Base-by-base conservation (phyloP, 345 rosid genomes). In the Clarkia xantiana region DNA sequence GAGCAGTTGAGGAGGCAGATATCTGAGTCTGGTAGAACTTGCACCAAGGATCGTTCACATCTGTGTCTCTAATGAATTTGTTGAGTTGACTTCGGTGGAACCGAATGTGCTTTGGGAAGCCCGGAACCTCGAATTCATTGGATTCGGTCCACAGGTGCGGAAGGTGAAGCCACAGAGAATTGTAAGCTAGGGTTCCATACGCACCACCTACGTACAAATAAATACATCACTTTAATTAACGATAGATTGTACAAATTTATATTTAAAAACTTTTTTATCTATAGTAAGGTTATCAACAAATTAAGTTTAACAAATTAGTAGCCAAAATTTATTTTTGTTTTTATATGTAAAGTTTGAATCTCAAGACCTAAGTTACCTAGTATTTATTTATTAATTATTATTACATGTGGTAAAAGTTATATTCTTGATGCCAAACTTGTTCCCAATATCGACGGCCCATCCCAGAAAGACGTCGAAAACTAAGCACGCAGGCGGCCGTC, bases 141-240 rank as follows among this genome's bases (percentile, higher is more conserved):
- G 63, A 53, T 36, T 55, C 63, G 0, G 47, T 52, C 9, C 18
- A 20, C 3, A 57, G 62, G 39, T 73, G 85, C 11, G 82, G 76
- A 36, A 73, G 77, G 64, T 64, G 65, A 39, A 66, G 47, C 85
- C 78, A 75, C 13, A 76, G 0, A 13, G 81, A 76, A 1, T 51
- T 11, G 46, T 57, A 71, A 11, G 75, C 77, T 48, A 67, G 9
- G 12, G 57, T 45, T 1, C 76, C 76, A 14, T 73, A 75, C 0
- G 79, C 79, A 10, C 77, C 79, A 1, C 73, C 47, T 49, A 8
- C 18, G 8, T 10, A 4, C 4, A 2, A n/a, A n/a, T n/a, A n/a
- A n/a, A n/a, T n/a, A n/a, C n/a, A n/a, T n/a, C n/a, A n/a, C n/a
- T n/a, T n/a, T n/a, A n/a, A n/a, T n/a, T n/a, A n/a, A n/a, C n/a